Evolutionary conservation across 2,329 filamentous ascomycete genomes (phyloP).

Genomic region (Cercospora sp.): DNA sequence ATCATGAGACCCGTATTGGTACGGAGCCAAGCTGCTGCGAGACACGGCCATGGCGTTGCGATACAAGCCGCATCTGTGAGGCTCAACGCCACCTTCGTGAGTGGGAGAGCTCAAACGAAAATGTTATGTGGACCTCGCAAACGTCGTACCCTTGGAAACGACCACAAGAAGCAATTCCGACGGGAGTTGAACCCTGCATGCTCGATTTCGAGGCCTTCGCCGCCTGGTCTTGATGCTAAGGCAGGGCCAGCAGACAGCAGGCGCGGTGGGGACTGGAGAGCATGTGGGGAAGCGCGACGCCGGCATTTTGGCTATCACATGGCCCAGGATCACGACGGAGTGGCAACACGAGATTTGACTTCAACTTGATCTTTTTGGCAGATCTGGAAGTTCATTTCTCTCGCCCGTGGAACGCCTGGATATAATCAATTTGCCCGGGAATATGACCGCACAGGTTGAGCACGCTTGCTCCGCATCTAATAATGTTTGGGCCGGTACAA

Average conservation of each 20-base stretch:
- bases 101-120: background rate
- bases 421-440: background rate
- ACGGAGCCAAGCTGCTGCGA: background rate
- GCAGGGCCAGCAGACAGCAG: background rate
- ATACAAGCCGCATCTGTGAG: background rate
- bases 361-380: background rate
- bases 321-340: background rate
- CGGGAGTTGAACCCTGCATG: background rate
- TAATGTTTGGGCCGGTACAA: background rate
- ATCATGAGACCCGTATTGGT: background rate
- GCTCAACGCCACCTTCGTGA: background rate
- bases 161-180: background rate
- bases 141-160: background rate
- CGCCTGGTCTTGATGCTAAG: background rate
- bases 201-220: background rate
- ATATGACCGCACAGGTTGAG: background rate
- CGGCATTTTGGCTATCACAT: background rate
- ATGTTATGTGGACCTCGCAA: background rate
- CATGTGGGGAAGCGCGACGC: background rate
- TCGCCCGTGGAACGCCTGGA: background rate
- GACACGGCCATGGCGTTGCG: background rate
- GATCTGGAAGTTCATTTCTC: background rate
- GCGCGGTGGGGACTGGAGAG: background rate
- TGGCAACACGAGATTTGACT: background rate
- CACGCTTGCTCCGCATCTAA: background rate